Evolutionary conservation across 139 green algal species (phyloP).

Genomic region (Chlorella sp.): DNA sequence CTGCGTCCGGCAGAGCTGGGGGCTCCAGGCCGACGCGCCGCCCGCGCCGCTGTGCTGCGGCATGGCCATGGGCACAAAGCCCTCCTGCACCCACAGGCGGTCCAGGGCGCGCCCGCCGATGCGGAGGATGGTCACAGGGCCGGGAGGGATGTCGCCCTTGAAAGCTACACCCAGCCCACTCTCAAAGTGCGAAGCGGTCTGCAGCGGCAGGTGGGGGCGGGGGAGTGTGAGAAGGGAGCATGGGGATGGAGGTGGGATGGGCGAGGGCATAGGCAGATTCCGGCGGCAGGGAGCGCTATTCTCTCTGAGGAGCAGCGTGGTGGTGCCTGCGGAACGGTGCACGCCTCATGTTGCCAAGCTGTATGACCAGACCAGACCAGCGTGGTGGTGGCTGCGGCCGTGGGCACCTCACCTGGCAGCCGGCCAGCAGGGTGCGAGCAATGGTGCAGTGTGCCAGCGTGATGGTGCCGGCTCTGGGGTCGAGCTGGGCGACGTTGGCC

Average conservation of each 20-base stretch:
- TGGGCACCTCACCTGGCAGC: background rate
- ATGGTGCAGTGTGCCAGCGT: constrained; percentile 14
- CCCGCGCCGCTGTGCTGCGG: background rate
- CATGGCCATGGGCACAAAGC: constrained; percentile 3
- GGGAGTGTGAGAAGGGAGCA: background rate
- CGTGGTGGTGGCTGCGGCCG: background rate
- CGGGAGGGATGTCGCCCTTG: background rate
- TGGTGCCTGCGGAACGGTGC: background rate
- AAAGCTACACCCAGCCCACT: background rate
- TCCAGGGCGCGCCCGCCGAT: background rate
- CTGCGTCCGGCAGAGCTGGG: constrained; percentile 10
- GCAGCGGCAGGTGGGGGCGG: background rate
- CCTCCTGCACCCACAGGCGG: constrained; percentile 11
- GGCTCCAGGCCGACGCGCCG: background rate
- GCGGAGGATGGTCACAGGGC: constrained; percentile 1
- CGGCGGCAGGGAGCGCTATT: background rate
- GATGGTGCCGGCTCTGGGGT: background rate
- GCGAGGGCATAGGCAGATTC: background rate
- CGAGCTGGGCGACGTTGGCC: constrained; percentile 5
- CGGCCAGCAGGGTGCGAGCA: constrained; percentile 1
- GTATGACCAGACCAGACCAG: background rate
- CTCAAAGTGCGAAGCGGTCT: constrained; percentile 8
- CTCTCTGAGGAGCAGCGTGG: too few species aligned
- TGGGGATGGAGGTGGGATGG: background rate
- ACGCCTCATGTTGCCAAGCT: background rate